Base-by-base conservation (phyloP, 805 yeast species). In the Lipomyces oligophaga region DNA sequence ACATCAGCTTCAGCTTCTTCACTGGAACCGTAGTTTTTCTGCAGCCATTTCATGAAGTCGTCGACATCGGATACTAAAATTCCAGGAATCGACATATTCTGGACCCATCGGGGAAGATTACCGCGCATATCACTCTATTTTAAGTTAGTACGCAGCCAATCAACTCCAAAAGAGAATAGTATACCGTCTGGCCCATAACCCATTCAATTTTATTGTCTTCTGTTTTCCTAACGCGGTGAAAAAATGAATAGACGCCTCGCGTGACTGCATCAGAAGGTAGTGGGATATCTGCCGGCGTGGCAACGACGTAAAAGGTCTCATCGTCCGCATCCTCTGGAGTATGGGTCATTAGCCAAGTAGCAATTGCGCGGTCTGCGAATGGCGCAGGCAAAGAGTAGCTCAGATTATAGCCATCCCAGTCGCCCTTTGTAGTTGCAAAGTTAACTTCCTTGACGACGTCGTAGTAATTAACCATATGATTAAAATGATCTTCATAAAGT, bases 81-180 rank as follows among this genome's bases (percentile, higher is more conserved):
- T 4, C 49, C 54, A 6, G 55, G 37, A 7, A 51, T 30, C 16
- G 52, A 47, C 41, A 34, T 24, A 20, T 44, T 48, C 35, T 51
- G 55, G 24, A 43, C 34, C 49, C 49, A 51, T 8, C 55, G 30
- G 2, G 54, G 54, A 26, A 49, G 18, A 26, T 49, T 51, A 16
- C 55, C 55, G 11, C 22, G 26, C 55, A 51, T 51, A 27, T 51
- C 55, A 41, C 55, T 51, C 55, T 51, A 27, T 5, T 16, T 31
- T 6, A 15, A 31, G 34, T n/a, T 13, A 8, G 34, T 8, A 7
- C 8, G 13, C 30, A 13, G 13, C 30, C 13, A 13, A 26, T 26
- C 30, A 26, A 26, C 11, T 26, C 30, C 30, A 26, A n/a, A 22
- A 19, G 31, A 5, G 7, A 11, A n/a, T 7, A 3, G 28, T 49